Evolutionary conservation across 345 rosid species (phyloP).

Genomic region (Acer yangbiense): DNA sequence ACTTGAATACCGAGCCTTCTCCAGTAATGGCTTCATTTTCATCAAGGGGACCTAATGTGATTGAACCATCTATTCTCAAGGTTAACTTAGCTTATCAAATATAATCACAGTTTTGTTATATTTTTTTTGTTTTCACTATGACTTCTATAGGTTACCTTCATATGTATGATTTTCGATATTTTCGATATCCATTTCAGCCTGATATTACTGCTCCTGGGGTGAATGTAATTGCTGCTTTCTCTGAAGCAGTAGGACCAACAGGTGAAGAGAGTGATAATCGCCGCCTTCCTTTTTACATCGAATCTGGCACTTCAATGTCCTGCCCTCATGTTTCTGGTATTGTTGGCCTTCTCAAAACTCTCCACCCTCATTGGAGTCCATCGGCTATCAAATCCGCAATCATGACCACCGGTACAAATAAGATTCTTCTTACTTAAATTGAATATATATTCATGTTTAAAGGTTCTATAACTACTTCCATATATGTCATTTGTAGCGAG

Average conservation of each 20-base stretch:
- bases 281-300: slow-evolving; percentile 19
- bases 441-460: not conserved
- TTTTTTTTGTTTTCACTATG: not conserved
- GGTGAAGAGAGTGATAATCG: slow-evolving; percentile 31
- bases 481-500: slow-evolving; percentile 29
- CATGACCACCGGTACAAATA: slow-evolving; percentile 27
- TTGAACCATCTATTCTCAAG: slow-evolving; percentile 48
- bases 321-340: slow-evolving; percentile 58
- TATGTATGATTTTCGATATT: not conserved
- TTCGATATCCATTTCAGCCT: slow-evolving; percentile 29
- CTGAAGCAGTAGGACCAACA: slow-evolving; percentile 25
- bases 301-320: slow-evolving; percentile 60
- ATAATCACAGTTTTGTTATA: not conserved
- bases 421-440: no score
- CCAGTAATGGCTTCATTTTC: slow-evolving; percentile 39
- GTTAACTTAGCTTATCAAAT: slow-evolving; percentile 7
- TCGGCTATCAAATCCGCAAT: slow-evolving; percentile 52
- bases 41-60: slow-evolving; percentile 38
- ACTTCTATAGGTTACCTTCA: not conserved
- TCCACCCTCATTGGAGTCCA: slow-evolving; percentile 53
- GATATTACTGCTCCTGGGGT: slow-evolving; percentile 67
- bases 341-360: slow-evolving; percentile 48
- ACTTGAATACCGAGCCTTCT: slow-evolving; percentile 19
- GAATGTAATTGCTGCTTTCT: slow-evolving; percentile 44
- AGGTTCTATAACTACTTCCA: not conserved